These are phyloP conservation scores for Iberis pinnata DNA, from an alignment of 345 rosid species.

Conservation along the genomic window DNA sequence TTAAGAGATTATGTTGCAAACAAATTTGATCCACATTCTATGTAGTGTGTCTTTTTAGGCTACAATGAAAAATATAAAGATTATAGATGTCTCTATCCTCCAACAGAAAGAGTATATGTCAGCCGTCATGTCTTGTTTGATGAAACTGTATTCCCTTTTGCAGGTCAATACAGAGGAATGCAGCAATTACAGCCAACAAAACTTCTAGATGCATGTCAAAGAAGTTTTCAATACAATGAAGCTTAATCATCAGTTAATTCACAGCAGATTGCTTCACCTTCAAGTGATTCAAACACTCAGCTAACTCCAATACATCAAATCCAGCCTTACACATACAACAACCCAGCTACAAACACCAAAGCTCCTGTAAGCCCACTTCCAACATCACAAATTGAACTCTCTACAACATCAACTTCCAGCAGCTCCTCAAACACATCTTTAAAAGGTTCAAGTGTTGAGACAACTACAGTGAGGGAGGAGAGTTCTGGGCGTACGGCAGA, in stretches of 20 bases:
- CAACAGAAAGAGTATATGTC: neutral
- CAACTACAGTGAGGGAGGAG: neutral
- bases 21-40: neutral
- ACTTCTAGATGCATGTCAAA: neutral
- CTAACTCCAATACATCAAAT: too few relatives aligned
- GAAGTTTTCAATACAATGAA: neutral
- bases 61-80: neutral
- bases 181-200: neutral
- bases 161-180: neutral
- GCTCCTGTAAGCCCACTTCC: too few relatives aligned
- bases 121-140: neutral
- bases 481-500: neutral
- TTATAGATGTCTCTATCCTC: neutral
- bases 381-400: neutral
- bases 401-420: too few relatives aligned
- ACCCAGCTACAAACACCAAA: too few relatives aligned
- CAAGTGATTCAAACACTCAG: too few relatives aligned
- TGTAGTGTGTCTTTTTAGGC: neutral
- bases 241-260: too few relatives aligned
- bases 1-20: neutral
- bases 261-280: too few relatives aligned
- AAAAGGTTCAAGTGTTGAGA: too few relatives aligned
- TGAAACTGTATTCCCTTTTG: neutral
- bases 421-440: too few relatives aligned
- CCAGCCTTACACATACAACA: too few relatives aligned